Percentiles rank a stretch among this genome's conserved stretches.
Conservation (phyloP, 306 rosid genomes). For the Inga leiocalycina region DNA sequence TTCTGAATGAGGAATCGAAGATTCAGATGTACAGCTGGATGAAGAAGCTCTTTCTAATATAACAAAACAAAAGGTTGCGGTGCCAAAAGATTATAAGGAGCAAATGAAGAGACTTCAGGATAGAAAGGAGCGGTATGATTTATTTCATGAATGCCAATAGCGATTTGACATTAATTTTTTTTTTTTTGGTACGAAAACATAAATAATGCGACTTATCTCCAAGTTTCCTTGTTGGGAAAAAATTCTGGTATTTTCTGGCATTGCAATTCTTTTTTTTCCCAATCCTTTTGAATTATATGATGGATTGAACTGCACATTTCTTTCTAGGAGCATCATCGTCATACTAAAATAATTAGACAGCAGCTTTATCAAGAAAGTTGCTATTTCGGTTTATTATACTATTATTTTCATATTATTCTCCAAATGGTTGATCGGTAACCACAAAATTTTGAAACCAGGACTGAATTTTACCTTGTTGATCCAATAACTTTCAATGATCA, state of each 20-base stretch:
- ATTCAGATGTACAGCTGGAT: constrained; percentile 34
- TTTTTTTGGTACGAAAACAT: neutral
- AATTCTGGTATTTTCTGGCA: neutral
- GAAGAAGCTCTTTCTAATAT: constrained; percentile 62
- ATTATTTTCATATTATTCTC: too few species aligned
- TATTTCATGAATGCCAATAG: neutral
- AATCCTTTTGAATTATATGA: neutral
- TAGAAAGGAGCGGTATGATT: constrained; percentile 78
- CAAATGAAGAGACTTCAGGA: constrained; percentile 94
- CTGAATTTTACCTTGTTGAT: too few species aligned
- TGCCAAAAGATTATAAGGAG: constrained; percentile 94
- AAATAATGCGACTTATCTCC: neutral
- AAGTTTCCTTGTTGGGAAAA: neutral
- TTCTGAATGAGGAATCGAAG: constrained; percentile 32
- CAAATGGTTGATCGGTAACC: too few species aligned
- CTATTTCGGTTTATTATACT: too few species aligned
- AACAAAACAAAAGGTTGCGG: constrained; percentile 88
- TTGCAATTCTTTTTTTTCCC: neutral
- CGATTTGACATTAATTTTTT: neutral
- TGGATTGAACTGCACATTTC: neutral
- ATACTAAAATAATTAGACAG: neutral
- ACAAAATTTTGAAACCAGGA: too few species aligned
- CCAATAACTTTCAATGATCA: too few species aligned
- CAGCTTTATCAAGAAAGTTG: too few species aligned
- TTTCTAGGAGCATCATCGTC: too few species aligned